These are phyloP conservation scores for Rauvolfia tetraphylla DNA, from an alignment of 257 asterid species.

Conservation along the genomic window DNA sequence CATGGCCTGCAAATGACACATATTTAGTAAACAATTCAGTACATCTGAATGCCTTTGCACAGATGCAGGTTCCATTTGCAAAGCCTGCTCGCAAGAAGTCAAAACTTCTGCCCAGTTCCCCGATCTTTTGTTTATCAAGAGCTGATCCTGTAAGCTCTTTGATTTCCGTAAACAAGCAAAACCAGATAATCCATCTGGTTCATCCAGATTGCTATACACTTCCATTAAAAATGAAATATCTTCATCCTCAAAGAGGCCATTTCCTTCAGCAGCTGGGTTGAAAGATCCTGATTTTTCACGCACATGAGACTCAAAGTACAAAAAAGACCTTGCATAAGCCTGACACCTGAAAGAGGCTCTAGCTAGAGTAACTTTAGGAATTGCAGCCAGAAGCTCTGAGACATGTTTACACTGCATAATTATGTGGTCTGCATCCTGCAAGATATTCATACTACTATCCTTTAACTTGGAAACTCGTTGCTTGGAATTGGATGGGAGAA, in stretches of 20 bases:
- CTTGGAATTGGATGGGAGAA: slow-evolving; percentile 49
- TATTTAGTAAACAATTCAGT: slow-evolving; percentile 87
- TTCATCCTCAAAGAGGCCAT: slow-evolving; percentile 80
- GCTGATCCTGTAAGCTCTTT: slow-evolving; percentile 76
- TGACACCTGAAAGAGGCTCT: slow-evolving; percentile 95
- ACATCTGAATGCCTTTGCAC: slow-evolving; percentile 92
- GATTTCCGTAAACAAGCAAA: slow-evolving; percentile 87
- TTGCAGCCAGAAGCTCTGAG: slow-evolving; percentile 73
- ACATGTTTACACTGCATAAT: slow-evolving; percentile 79
- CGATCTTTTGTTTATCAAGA: slow-evolving; percentile 80
- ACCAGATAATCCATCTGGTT: slow-evolving; percentile 95
- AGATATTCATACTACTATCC: slow-evolving; percentile 40
- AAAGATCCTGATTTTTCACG: slow-evolving; percentile 83
- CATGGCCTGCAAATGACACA: slow-evolving; percentile 94
- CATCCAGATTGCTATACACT: slow-evolving; percentile 84
- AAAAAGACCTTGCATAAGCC: slow-evolving; percentile 90
- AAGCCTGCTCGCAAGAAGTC: slow-evolving; percentile 93
- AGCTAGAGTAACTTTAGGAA: slow-evolving; percentile 89
- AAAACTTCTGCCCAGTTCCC: slow-evolving; percentile 99
- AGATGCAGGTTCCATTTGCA: slow-evolving; percentile 87
- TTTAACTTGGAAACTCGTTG: slow-evolving; percentile 55
- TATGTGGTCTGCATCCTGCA: slow-evolving; percentile 50
- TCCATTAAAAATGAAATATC: slow-evolving; percentile 91
- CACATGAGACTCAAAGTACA: slow-evolving; percentile 86
- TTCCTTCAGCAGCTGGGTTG: slow-evolving; percentile 84